Percentiles rank a stretch among this genome's conserved stretches.
phyloP scores from a whole-genome alignment of 495 filamentous ascomycete genomes.

The Xylaria cubensis region DNA sequence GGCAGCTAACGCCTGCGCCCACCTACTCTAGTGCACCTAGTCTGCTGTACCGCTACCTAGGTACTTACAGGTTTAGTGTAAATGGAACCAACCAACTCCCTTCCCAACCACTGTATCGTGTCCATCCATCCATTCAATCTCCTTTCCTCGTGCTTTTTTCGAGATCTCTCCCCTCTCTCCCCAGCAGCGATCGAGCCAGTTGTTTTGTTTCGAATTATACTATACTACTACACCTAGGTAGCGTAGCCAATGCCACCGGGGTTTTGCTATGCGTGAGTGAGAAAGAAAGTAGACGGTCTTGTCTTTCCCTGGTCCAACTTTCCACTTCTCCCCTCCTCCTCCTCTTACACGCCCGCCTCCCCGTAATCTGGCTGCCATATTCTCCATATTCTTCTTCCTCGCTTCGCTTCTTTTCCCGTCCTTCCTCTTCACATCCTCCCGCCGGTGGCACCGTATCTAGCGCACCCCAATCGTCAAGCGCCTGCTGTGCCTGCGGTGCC shows the following conservation, averaged over 20 bases:
- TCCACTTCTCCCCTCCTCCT: slow-evolving; percentile 4
- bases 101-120: slow-evolving; percentile 31
- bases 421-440: slow-evolving; percentile 25
- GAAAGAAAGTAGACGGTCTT: not conserved
- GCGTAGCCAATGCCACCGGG: slow-evolving; percentile 7
- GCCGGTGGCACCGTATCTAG: slow-evolving; percentile 23
- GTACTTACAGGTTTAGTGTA: not conserved
- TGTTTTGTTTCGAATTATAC: slow-evolving; percentile 11
- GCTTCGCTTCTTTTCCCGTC: slow-evolving; percentile 26
- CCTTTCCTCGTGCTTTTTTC: slow-evolving; percentile 33
- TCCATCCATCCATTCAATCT: slow-evolving; percentile 35
- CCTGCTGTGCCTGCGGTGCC: slow-evolving; percentile 7
- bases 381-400: slow-evolving; percentile 14
- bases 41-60: not conserved
- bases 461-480: slow-evolving; percentile 17
- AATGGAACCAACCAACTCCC: slow-evolving; percentile 16
- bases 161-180: slow-evolving; percentile 32
- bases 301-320: not conserved
- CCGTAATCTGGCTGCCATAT: slow-evolving; percentile 10
- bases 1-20: slow-evolving; percentile 24
- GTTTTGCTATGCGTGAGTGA: slow-evolving; percentile 13
- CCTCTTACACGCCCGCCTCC: slow-evolving; percentile 22
- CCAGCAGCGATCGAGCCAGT: slow-evolving; percentile 15
- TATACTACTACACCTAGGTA: not conserved
- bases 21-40: slow-evolving; percentile 9